phyloP scores from a whole-genome alignment of 169 alveolate genomes.

The Prorocentrum cordatum region DNA sequence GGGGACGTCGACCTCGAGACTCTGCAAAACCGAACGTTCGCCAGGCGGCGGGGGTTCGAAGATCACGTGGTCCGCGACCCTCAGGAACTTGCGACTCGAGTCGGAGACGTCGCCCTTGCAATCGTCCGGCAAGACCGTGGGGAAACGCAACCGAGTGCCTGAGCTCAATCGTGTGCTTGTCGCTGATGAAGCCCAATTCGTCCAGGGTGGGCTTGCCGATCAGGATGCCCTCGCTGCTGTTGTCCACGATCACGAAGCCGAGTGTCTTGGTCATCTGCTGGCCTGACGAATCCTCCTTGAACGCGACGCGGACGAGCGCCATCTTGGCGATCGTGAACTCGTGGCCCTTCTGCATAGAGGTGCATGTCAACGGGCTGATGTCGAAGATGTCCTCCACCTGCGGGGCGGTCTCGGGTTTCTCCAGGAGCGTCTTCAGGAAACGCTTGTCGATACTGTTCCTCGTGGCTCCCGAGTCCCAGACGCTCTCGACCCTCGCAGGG shows the following conservation, averaged over 20 bases:
- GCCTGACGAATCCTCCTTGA: background rate
- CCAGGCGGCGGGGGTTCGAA: no score
- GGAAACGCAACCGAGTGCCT: no score
- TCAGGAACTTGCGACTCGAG: background rate
- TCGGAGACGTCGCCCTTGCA: no score
- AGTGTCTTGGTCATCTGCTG: background rate
- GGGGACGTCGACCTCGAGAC: no score
- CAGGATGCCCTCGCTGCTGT: background rate
- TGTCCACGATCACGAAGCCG: background rate
- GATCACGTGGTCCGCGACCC: no score
- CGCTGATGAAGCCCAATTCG: background rate
- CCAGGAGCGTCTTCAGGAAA: background rate
- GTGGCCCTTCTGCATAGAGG: background rate
- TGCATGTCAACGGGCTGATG: background rate
- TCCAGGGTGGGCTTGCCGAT: background rate
- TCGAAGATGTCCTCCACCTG: background rate
- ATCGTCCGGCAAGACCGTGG: no score
- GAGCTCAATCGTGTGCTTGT: background rate
- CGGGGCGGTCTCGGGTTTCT: background rate
- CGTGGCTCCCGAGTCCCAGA: background rate
- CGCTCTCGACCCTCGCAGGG: background rate
- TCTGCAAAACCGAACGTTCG: no score
- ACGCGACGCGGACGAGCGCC: background rate
- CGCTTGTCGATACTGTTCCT: background rate
- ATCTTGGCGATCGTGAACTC: background rate